These are phyloP conservation scores for Forsythia suspensa DNA, from an alignment of 257 asterid species.

Conservation along the genomic window DNA sequence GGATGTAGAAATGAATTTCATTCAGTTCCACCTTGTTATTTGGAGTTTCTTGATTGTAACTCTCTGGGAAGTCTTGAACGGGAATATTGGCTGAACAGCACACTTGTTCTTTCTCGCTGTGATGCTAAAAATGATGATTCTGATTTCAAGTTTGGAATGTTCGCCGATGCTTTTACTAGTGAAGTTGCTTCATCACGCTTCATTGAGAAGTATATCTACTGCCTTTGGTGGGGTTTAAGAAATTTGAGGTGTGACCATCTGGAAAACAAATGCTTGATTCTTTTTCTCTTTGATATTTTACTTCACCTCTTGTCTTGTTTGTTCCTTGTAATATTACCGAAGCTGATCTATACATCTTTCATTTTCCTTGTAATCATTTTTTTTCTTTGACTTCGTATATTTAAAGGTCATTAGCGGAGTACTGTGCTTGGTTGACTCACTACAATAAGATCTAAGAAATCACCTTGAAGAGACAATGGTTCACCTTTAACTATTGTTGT, in stretches of 20 bases:
- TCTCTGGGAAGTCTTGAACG: constrained; percentile 28
- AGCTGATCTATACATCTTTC: too few species aligned
- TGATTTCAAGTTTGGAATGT: constrained; percentile 92
- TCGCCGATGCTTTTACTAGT: constrained; percentile 86
- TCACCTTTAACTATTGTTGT: too few species aligned
- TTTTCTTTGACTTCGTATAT: too few species aligned
- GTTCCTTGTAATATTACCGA: background rate
- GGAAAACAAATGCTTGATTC: too few species aligned
- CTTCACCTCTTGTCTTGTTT: too few species aligned
- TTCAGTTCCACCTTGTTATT: constrained; percentile 50
- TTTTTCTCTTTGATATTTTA: too few species aligned
- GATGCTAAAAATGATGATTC: constrained; percentile 73
- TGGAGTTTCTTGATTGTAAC: constrained; percentile 60
- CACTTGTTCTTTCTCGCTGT: constrained; percentile 53
- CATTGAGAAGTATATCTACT: constrained; percentile 72
- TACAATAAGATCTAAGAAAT: too few species aligned
- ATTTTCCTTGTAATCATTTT: too few species aligned
- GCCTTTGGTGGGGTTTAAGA: constrained; percentile 99
- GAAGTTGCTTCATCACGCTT: constrained; percentile 73
- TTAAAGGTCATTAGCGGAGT: too few species aligned
- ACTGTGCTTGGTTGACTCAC: too few species aligned
- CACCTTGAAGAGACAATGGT: too few species aligned
- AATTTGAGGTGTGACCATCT: constrained; percentile 67
- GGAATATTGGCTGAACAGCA: constrained; percentile 60
- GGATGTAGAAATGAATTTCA: constrained; percentile 50